Conservation (phyloP, 805 yeast species). For the Saccharomyces kudriavzevii region DNA sequence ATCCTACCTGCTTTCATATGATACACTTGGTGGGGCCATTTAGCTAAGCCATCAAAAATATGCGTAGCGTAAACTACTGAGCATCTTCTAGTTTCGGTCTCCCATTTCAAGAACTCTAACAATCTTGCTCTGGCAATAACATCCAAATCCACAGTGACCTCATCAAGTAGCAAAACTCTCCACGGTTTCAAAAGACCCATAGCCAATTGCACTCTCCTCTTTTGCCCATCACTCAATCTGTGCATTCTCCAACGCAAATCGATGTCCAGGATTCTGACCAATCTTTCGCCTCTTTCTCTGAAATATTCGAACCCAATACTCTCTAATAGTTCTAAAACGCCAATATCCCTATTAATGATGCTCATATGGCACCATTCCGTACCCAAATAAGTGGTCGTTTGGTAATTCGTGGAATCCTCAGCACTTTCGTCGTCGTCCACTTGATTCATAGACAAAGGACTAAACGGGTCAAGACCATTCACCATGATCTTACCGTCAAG, state of each 20-base stretch:
- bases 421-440: constrained; percentile 32
- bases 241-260: constrained; percentile 91
- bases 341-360: constrained; percentile 83
- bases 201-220: constrained; percentile 85
- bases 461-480: constrained; percentile 86
- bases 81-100: constrained; percentile 60
- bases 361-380: constrained; percentile 97
- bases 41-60: constrained; percentile 87
- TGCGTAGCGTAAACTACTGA: constrained; percentile 91
- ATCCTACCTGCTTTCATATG: constrained; percentile 69
- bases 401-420: constrained; percentile 28
- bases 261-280: constrained; percentile 73
- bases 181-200: constrained; percentile 93
- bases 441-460: constrained; percentile 36
- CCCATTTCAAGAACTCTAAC: constrained; percentile 60
- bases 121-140: constrained; percentile 79
- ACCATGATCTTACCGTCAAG: constrained; percentile 59
- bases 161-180: constrained; percentile 81
- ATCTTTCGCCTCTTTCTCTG: constrained; percentile 66
- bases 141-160: constrained; percentile 93
- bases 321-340: constrained; percentile 67
- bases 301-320: constrained; percentile 77
- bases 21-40: constrained; percentile 79
- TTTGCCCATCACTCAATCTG: constrained; percentile 85
- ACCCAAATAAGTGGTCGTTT: constrained; percentile 72